Percentiles rank a stretch among this genome's conserved stretches.
phyloP scores from a whole-genome alignment of 164 flowering plant genomes.

The Hamamelis virginiana region DNA sequence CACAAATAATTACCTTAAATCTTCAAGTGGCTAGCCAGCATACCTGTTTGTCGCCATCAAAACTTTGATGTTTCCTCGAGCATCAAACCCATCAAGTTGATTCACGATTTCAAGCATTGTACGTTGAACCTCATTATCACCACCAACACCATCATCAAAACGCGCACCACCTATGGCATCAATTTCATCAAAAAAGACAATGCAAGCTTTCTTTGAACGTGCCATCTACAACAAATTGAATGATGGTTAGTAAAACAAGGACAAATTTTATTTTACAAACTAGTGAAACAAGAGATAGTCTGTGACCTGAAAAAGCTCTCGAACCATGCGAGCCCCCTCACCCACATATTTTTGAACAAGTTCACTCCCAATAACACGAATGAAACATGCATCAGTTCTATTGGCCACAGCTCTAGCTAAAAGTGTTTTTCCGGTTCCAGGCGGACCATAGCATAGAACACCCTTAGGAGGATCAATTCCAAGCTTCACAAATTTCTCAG shows the following conservation, averaged over 20 bases:
- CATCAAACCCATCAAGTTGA: constrained; percentile 30
- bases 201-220: constrained; percentile 20
- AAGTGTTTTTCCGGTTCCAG: constrained; percentile 25
- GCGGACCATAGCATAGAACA: constrained; percentile 22
- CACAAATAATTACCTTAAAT: background rate
- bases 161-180: constrained; percentile 25
- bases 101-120: constrained; percentile 29
- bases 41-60: constrained; percentile 98
- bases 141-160: constrained; percentile 25
- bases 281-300: background rate
- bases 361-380: constrained; percentile 25
- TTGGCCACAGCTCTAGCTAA: constrained; percentile 30
- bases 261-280: too few relatives aligned
- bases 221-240: constrained; percentile 16
- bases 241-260: too few relatives aligned
- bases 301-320: constrained; percentile 22
- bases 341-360: constrained; percentile 26
- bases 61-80: constrained; percentile 24
- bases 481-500: constrained; percentile 19
- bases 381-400: constrained; percentile 29
- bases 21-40: background rate
- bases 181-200: constrained; percentile 21
- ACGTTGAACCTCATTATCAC: constrained; percentile 29
- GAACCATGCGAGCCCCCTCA: constrained; percentile 23
- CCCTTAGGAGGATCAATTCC: constrained; percentile 25